A percentile compares a stretch with the other conserved stretches of the same genome.
Conservation (phyloP, 306 rosid genomes). For the Leucaena leucocephala region DNA sequence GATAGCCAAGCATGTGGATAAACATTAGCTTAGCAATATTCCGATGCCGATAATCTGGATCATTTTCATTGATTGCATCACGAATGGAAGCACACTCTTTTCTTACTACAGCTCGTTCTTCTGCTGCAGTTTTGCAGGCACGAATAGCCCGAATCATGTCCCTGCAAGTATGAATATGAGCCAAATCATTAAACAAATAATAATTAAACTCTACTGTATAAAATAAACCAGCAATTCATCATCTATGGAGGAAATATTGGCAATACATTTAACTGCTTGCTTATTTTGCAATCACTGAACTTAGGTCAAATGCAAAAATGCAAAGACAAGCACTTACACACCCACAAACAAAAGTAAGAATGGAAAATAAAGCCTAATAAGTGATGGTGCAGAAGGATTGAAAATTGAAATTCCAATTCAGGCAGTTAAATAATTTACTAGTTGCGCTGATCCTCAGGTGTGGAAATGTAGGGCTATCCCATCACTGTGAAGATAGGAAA, state of each 20-base stretch:
- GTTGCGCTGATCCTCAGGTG: neutral
- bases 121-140: slow-evolving; percentile 86
- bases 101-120: slow-evolving; percentile 76
- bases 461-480: neutral
- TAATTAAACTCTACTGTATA: neutral
- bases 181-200: slow-evolving; percentile 2
- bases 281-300: neutral
- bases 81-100: slow-evolving; percentile 89
- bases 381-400: neutral
- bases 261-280: neutral
- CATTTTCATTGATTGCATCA: slow-evolving; percentile 70
- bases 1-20: slow-evolving; percentile 87
- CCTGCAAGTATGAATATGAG: slow-evolving; percentile 47
- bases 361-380: neutral
- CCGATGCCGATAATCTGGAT: slow-evolving; percentile 74
- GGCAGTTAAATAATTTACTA: slow-evolving; percentile 27
- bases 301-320: neutral
- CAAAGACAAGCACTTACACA: neutral
- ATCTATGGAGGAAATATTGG: neutral
- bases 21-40: slow-evolving; percentile 87
- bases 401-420: slow-evolving; percentile 1
- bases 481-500: neutral
- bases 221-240: slow-evolving; percentile 9
- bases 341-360: neutral
- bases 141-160: slow-evolving; percentile 87